Evolutionary conservation across 2,329 filamentous ascomycete genomes (phyloP), one percentile per base, ranked within the genome.

Genomic region (Fusarium sp.): DNA sequence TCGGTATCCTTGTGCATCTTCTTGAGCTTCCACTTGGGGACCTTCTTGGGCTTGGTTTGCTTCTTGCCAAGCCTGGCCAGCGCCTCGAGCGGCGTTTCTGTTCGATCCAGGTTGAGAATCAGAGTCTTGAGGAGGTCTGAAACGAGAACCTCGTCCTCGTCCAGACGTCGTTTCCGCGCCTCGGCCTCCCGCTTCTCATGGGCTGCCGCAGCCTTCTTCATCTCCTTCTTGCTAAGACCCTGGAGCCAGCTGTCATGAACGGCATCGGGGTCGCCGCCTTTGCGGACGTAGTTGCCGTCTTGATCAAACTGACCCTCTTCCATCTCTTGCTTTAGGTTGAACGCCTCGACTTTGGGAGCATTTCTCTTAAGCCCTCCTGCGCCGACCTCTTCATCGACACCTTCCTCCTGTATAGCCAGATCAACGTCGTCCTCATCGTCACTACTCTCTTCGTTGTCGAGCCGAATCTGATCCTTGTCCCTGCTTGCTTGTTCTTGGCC

Each of bases 231-330:
- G 75, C 93, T 96, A 22, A 98, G 85, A 0, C 96, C 96, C 51
- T 98, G 93, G 22, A 99, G 84, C 96, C 96, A 99, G 35, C 89
- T 89, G 83, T 99, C 96, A 81, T 99, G 95, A 27, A 93, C 90
- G 0, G 95, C 94, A 76, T 98, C 95, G 1, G 94, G 94, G 77
- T 99, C 96, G 10, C 85, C 89, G 0, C 95, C 95, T 82, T 97
- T 97, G 65, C 96, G 91, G 51, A 99, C 91, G 80, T 92, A 99
- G 81, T 98, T 99, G 11, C 96, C 96, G 2, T 92, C 86, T 76
- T 96, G 93, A 80, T 99, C 96, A 78, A 98, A 99, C 12, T 91
- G 89, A 1, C 96, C 96, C 76, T 98, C 96, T 79, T 98, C 95
- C 81, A 97, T 92, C 82, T 99, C 96, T 14, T 90, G 86, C 67